Conservation (phyloP, 108 stramenopile genomes). For the Nitzschia palea region DNA sequence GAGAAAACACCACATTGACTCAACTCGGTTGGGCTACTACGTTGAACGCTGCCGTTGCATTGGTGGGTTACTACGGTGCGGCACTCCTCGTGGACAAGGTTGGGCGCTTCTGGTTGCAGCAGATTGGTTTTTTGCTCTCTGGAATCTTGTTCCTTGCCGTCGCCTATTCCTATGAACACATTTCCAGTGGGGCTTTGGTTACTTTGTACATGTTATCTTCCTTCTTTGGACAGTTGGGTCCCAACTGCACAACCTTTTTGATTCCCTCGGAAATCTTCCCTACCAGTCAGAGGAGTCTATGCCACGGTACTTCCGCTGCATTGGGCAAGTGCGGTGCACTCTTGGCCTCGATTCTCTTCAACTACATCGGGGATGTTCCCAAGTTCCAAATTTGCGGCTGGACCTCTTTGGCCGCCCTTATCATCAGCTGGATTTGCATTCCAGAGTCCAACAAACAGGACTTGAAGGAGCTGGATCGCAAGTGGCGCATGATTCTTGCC, state of each 20-base stretch:
- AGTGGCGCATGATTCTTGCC: constrained; percentile 54
- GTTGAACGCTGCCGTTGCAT: constrained; percentile 69
- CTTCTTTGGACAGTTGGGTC: constrained; percentile 77
- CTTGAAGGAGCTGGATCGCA: constrained; percentile 59
- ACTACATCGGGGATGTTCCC: constrained; percentile 32
- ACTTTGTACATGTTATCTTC: constrained; percentile 59
- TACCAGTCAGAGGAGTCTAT: constrained; percentile 64
- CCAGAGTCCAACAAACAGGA: constrained; percentile 65
- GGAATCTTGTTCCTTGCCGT: constrained; percentile 65
- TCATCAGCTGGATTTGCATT: constrained; percentile 62
- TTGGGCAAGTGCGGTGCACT: constrained; percentile 76
- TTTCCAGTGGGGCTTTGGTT: constrained; percentile 48
- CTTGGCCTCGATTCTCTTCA: constrained; percentile 65
- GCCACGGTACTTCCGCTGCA: constrained; percentile 74
- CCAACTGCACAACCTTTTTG: constrained; percentile 75
- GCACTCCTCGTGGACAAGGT: constrained; percentile 58
- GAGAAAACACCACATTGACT: constrained; percentile 40
- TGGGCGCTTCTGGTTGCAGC: constrained; percentile 61
- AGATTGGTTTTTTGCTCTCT: constrained; percentile 59
- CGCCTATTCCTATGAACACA: constrained; percentile 44
- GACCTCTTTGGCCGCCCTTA: constrained; percentile 45
- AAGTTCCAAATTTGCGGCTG: constrained; percentile 55
- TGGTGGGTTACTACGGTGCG: constrained; percentile 73
- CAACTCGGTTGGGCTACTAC: constrained; percentile 51
- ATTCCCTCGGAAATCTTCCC: constrained; percentile 69